Base-by-base conservation (phyloP, 2,329 filamentous ascomycete genomes). In the Monilinia fructigena region DNA sequence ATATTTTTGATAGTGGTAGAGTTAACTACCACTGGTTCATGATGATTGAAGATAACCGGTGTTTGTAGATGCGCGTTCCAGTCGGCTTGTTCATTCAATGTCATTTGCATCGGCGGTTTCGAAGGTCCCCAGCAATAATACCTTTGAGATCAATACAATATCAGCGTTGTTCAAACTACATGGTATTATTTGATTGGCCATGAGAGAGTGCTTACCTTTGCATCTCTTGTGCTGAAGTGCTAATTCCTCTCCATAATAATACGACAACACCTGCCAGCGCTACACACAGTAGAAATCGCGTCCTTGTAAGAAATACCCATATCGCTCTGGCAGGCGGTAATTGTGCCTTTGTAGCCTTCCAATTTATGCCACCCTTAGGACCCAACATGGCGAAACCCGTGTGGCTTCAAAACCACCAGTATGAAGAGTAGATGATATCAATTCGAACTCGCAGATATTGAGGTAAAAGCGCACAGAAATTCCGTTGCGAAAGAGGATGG, bases 81-180 rank as follows among this genome's bases (percentile, higher is more conserved):
- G 71, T 92, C 85, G 69, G 89, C 89, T 78, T 94, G 89, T 77
- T 99, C 95, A 77, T 97, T 97, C 66, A 89, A 82, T 53, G 90
- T 87, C 92, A 99, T 97, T 71, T 95, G 88, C 88, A 96, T 96
- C 63, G 95, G 95, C n/a, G 95, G 87, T 82, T 96, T 97, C 31
- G 90, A 87, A 18, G 95, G 94, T 16, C 95, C 95, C 85, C 93
- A 98, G 82, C 95, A 99, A 80, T 97, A 96, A 80, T 96, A 97
- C 80, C 94, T 98, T 75, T 70, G 70, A 48, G 67, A 50, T 65
- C 66, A 63, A 59, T 42, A 60, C 45, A 11, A 59, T 31, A 56
- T 53, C 45, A 67, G 65, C 28, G 38, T 23, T 31, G 53, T 53
- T 59, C 55, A 20, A 35, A 40, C 18, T 45, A 12, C 18, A 28